phyloP scores from a whole-genome alignment of 441 rosid species.

The Brassica balearica region DNA sequence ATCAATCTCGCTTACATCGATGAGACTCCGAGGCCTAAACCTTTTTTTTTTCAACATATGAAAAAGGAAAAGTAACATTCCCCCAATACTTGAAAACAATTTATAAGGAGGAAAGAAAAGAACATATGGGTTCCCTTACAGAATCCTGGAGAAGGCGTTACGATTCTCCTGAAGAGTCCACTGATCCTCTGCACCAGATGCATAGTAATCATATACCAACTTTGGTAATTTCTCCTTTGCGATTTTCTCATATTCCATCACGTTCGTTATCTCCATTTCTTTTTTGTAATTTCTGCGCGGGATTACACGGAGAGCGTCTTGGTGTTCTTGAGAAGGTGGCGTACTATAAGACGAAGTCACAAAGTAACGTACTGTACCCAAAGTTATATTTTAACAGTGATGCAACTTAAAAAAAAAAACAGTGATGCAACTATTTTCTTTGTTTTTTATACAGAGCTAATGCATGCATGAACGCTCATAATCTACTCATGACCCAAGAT shows the following conservation, averaged over 20 bases:
- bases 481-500: too few relatives aligned
- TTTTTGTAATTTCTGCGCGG: not conserved
- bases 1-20: slow-evolving; percentile 88
- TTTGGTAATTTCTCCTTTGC: slow-evolving; percentile 91
- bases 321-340: slow-evolving; percentile 35
- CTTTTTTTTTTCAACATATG: slow-evolving; percentile 43
- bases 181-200: slow-evolving; percentile 95
- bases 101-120: not conserved
- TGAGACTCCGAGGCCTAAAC: slow-evolving; percentile 89
- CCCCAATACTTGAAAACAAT: not conserved
- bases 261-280: slow-evolving; percentile 79
- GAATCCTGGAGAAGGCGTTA: slow-evolving; percentile 84
- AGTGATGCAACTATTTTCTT: not conserved
- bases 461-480: not conserved
- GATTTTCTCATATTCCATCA: slow-evolving; percentile 77
- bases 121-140: slow-evolving; percentile 51
- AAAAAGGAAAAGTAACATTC: not conserved
- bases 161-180: slow-evolving; percentile 91
- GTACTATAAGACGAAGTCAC: not conserved
- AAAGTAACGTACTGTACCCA: not conserved
- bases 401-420: too few relatives aligned
- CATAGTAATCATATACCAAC: slow-evolving; percentile 94
- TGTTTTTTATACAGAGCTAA: not conserved
- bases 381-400: too few relatives aligned
- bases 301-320: slow-evolving; percentile 9